Conservation (phyloP, 495 filamentous ascomycete species). For the Geoglossum glabrum region DNA sequence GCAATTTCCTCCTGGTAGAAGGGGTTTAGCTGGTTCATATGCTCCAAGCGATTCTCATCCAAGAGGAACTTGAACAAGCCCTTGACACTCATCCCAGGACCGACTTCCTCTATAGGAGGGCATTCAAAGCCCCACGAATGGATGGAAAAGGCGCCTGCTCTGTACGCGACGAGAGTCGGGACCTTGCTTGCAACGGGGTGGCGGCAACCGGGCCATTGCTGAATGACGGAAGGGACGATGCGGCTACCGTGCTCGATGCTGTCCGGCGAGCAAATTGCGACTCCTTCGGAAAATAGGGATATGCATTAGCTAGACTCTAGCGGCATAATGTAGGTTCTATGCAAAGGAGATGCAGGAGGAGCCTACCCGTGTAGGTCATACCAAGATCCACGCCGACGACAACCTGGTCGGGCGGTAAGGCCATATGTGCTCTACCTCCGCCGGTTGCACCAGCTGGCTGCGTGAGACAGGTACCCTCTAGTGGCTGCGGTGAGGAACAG, state of each 20-base stretch:
- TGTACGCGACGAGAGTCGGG: not conserved
- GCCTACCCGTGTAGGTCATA: not conserved
- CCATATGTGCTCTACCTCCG: too few relatives aligned
- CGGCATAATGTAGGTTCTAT: not conserved
- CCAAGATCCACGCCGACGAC: not conserved
- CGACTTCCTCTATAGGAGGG: not conserved
- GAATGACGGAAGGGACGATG: not conserved
- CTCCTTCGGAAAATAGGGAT: not conserved
- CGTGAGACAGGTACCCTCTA: too few relatives aligned
- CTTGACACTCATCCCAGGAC: not conserved
- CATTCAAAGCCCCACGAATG: not conserved
- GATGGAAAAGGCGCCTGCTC: not conserved
- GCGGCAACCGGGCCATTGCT: not conserved
- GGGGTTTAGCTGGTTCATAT: slow-evolving; percentile 10
- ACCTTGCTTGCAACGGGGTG: not conserved
- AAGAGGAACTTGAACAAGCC: not conserved
- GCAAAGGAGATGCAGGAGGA: too few relatives aligned
- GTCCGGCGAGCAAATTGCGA: not conserved
- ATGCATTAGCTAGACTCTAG: not conserved
- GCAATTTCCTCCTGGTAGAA: not conserved
- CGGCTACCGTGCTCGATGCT: not conserved
- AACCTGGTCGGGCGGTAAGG: not conserved
- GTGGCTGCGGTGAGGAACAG: too few relatives aligned
- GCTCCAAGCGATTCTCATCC: not conserved
- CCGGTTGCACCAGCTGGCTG: too few relatives aligned